phyloP scores from a whole-genome alignment of 2,329 filamentous ascomycete species.

The Aureobasidium sp. region DNA sequence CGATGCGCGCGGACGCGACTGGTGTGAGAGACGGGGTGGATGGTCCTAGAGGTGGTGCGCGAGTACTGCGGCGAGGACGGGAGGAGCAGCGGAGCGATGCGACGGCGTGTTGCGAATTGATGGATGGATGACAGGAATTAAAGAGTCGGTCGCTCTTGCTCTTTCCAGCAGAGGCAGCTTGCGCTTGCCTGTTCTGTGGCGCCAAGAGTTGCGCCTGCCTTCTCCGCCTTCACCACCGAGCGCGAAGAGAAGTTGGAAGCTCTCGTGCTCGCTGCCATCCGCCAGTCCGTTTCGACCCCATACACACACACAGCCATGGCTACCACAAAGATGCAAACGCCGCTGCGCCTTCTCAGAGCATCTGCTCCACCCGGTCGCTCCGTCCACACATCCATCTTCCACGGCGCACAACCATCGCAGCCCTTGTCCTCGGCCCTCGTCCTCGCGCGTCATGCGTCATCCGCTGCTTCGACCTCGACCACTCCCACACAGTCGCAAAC shows the following conservation, averaged over 20 bases:
- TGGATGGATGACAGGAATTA: not conserved
- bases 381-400: not conserved
- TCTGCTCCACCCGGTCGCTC: not conserved
- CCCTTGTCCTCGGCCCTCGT: conserved; percentile 3
- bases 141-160: not conserved
- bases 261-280: not conserved
- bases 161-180: not conserved
- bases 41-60: not conserved
- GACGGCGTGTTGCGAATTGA: not conserved
- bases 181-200: not conserved
- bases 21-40: not conserved
- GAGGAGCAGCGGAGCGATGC: not conserved
- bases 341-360: not conserved
- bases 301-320: not conserved
- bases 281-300: not conserved
- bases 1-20: conserved; percentile 15
- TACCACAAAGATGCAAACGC: conserved; percentile 1
- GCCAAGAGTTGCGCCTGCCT: not conserved
- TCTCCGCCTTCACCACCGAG: not conserved
- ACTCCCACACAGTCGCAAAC: not conserved
- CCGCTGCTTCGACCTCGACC: conserved; percentile 4
- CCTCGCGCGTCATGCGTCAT: not conserved
- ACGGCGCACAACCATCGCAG: not conserved
- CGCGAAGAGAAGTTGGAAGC: conserved; percentile 5
- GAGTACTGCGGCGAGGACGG: not conserved